phyloP scores from a whole-genome alignment of 257 asterid species.

The Solanum chilense region DNA sequence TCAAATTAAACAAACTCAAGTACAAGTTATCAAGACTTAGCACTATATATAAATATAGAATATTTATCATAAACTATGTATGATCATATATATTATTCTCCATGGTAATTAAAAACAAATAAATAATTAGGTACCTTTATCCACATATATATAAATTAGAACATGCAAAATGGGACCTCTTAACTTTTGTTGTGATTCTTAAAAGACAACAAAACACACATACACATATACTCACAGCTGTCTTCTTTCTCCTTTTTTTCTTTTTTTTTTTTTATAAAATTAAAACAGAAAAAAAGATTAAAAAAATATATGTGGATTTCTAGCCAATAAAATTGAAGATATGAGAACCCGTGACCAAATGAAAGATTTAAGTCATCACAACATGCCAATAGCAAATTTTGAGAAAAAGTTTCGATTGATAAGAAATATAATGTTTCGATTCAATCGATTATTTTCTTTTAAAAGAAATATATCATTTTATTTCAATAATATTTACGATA shows the following conservation, averaged over 20 bases:
- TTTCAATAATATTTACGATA: no score
- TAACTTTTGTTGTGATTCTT: neutral
- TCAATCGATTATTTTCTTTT: no score
- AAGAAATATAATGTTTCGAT: no score
- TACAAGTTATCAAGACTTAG: no score
- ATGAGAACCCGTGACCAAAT: neutral
- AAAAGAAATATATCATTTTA: no score
- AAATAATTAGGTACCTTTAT: neutral
- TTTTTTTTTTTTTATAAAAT: neutral
- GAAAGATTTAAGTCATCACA: neutral
- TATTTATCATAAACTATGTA: no score
- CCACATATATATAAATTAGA: neutral
- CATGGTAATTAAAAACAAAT: neutral
- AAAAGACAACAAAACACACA: neutral
- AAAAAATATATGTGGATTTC: neutral
- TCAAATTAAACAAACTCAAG: no score
- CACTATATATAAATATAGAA: no score
- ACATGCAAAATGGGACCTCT: neutral
- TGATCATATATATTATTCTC: neutral
- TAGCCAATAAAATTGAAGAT: neutral
- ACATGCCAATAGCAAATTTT: neutral
- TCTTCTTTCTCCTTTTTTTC: neutral
- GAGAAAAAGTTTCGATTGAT: neutral
- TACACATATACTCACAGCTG: neutral
- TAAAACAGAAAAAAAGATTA: neutral